phyloP scores from a whole-genome alignment of 768 basidiomycete genomes.

The Flagelloscypha sp. region DNA sequence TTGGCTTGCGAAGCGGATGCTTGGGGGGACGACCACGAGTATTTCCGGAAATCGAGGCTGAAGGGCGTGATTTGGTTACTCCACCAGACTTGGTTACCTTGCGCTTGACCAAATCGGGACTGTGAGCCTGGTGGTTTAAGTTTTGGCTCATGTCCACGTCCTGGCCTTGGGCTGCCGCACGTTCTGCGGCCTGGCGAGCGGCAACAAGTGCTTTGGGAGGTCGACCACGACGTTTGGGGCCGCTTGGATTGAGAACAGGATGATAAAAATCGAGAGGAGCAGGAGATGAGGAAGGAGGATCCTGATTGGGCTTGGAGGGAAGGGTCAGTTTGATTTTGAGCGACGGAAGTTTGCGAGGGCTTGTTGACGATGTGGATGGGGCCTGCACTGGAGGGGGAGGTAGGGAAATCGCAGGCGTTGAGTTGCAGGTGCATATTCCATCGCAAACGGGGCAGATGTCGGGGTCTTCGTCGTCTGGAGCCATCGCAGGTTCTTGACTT shows the following conservation, averaged over 20 bases:
- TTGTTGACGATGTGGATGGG: constrained; percentile 19
- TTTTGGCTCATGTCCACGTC: constrained; percentile 12
- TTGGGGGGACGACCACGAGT: constrained; percentile 22
- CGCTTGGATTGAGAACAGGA: too few species aligned
- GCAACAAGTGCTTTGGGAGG: constrained; percentile 41
- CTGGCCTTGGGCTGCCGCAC: constrained; percentile 10
- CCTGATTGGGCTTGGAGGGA: constrained; percentile 33
- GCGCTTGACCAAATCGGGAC: too few species aligned
- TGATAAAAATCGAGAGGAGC: constrained; percentile 10
- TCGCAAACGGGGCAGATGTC: constrained; percentile 89
- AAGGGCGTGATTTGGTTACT: too few species aligned
- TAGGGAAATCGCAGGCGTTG: constrained; percentile 29
- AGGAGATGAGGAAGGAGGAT: constrained; percentile 11
- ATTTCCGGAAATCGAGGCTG: constrained; percentile 14
- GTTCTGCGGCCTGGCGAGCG: constrained; percentile 20
- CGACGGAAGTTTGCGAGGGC: constrained; percentile 25
- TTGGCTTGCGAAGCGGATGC: constrained; percentile 13
- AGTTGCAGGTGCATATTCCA: constrained; percentile 76
- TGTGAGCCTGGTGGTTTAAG: constrained; percentile 13
- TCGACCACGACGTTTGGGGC: constrained; percentile 49
- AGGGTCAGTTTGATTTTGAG: constrained; percentile 72
- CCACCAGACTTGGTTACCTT: too few species aligned
- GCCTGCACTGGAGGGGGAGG: constrained; percentile 26
- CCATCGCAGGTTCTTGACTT: constrained; percentile 22
- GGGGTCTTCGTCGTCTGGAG: constrained; percentile 70